A percentile compares a stretch with the other conserved stretches of the same genome.
These are phyloP conservation scores for Curvularia sp. DNA, from an alignment of 2,329 filamentous ascomycete species.

Conservation along the genomic window DNA sequence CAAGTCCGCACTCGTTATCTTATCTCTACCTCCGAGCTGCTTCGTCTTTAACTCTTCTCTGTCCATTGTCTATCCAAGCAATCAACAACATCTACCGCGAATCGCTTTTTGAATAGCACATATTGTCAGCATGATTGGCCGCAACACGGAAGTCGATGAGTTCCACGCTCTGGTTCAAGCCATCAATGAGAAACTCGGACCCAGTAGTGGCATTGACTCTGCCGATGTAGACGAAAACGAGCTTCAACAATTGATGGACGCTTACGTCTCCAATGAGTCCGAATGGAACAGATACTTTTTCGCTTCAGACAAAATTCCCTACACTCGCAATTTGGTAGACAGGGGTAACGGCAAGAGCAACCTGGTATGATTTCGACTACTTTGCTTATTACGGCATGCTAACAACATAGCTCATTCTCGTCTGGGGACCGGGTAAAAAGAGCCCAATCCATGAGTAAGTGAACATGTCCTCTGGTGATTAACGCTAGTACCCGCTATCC, in stretches of 20 bases:
- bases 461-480: slow-evolving; percentile 18
- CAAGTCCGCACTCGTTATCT: slow-evolving; percentile 12
- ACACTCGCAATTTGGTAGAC: slow-evolving; percentile 89
- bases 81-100: neutral
- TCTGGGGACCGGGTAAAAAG: slow-evolving; percentile 85
- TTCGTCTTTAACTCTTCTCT: slow-evolving; percentile 1
- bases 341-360: slow-evolving; percentile 86
- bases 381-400: slow-evolving; percentile 6
- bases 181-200: slow-evolving; percentile 78
- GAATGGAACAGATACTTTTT: slow-evolving; percentile 82
- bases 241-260: slow-evolving; percentile 74
- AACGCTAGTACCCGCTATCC: slow-evolving; percentile 21
- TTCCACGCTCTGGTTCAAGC: slow-evolving; percentile 76
- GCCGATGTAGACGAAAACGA: slow-evolving; percentile 79
- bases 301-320: slow-evolving; percentile 71
- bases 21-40: slow-evolving; percentile 7
- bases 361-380: slow-evolving; percentile 61
- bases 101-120: neutral
- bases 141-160: slow-evolving; percentile 29
- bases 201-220: slow-evolving; percentile 81
- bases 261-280: slow-evolving; percentile 71
- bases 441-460: slow-evolving; percentile 81
- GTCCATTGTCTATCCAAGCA: neutral
- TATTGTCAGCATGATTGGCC: slow-evolving; percentile 31
- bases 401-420: slow-evolving; percentile 73